Conservation (phyloP, 2,329 filamentous ascomycete species). For the Aspergillus fructus region DNA sequence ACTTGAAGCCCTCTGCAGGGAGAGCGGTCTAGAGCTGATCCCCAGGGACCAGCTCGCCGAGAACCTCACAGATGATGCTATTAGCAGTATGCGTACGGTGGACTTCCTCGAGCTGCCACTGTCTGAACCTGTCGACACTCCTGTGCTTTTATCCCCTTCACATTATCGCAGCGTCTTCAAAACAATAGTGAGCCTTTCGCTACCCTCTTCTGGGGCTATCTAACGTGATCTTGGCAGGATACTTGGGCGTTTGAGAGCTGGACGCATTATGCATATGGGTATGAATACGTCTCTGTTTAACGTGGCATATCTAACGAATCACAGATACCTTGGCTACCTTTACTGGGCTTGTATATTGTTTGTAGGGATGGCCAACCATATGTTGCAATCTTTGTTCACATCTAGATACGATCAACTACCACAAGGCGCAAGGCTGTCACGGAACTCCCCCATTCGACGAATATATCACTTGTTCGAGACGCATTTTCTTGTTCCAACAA, state of each 20-base stretch:
- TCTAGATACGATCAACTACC: constrained; percentile 5
- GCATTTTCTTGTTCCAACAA: constrained; percentile 45
- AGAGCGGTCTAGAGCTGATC: constrained; percentile 25
- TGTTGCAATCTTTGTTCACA: constrained; percentile 22
- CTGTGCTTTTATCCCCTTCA: constrained; percentile 32
- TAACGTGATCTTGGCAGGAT: constrained; percentile 18
- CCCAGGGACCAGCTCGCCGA: constrained; percentile 29
- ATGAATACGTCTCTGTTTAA: constrained; percentile 4
- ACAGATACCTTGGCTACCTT: constrained; percentile 33
- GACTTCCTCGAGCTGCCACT: constrained; percentile 30
- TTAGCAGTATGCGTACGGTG: constrained; percentile 33
- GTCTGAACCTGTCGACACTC: constrained; percentile 17
- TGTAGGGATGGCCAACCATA: constrained; percentile 34
- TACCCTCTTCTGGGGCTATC: neutral
- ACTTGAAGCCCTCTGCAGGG: constrained; percentile 22
- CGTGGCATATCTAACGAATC: neutral
- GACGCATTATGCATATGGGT: constrained; percentile 41
- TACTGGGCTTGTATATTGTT: constrained; percentile 43
- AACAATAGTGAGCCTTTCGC: constrained; percentile 31
- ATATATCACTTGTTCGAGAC: constrained; percentile 34
- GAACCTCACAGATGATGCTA: constrained; percentile 34
- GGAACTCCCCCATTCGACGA: constrained; percentile 5
- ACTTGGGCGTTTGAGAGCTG: constrained; percentile 34
- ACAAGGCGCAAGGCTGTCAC: neutral
- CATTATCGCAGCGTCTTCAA: constrained; percentile 31